These are phyloP conservation scores for Ophiostoma fasciatum DNA, from an alignment of 2,329 filamentous ascomycete species.

Conservation along the genomic window DNA sequence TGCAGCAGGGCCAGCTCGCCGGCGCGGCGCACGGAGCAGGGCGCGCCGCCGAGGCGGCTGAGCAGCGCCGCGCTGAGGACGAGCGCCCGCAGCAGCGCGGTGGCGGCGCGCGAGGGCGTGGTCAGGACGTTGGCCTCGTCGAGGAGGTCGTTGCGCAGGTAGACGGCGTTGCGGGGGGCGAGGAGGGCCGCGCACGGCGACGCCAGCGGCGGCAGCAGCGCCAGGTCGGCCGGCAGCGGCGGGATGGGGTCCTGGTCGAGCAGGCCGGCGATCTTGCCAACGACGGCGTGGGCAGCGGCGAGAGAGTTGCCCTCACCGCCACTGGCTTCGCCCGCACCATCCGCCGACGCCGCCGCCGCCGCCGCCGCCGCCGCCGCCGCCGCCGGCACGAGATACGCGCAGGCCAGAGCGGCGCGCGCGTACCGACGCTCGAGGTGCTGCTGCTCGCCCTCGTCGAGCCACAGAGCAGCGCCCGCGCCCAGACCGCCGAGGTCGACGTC, in stretches of 20 bases:
- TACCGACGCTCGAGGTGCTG: slow-evolving; percentile 48
- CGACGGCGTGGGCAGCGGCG: slow-evolving; percentile 42
- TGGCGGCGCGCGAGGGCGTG: slow-evolving; percentile 37
- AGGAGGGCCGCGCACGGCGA: slow-evolving; percentile 21
- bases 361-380: slow-evolving; percentile 37
- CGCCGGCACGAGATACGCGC: slow-evolving; percentile 51
- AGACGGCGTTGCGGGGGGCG: slow-evolving; percentile 25
- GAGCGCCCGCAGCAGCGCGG: slow-evolving; percentile 46
- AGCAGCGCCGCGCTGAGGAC: slow-evolving; percentile 45
- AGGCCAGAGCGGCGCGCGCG: slow-evolving; percentile 51
- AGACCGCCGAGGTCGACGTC: slow-evolving; percentile 55
- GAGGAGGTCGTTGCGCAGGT: slow-evolving; percentile 39
- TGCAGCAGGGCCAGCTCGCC: slow-evolving; percentile 51
- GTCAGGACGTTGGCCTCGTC: slow-evolving; percentile 50
- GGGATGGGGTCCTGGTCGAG: slow-evolving; percentile 44
- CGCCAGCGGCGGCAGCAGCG: slow-evolving; percentile 21
- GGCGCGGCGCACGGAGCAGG: slow-evolving; percentile 35
- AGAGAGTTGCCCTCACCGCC: too few relatives aligned
- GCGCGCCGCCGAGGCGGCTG: slow-evolving; percentile 32
- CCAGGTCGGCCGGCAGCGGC: slow-evolving; percentile 32
- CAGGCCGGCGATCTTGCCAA: slow-evolving; percentile 42
- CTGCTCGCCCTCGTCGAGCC: slow-evolving; percentile 45
- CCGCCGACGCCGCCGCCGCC: too few relatives aligned
- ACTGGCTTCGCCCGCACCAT: too few relatives aligned
- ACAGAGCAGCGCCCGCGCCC: slow-evolving; percentile 34